Evolutionary conservation across 495 filamentous ascomycete genomes (phyloP), one percentile per base, ranked within the genome.

Genomic region (Usnea hakonensis): DNA sequence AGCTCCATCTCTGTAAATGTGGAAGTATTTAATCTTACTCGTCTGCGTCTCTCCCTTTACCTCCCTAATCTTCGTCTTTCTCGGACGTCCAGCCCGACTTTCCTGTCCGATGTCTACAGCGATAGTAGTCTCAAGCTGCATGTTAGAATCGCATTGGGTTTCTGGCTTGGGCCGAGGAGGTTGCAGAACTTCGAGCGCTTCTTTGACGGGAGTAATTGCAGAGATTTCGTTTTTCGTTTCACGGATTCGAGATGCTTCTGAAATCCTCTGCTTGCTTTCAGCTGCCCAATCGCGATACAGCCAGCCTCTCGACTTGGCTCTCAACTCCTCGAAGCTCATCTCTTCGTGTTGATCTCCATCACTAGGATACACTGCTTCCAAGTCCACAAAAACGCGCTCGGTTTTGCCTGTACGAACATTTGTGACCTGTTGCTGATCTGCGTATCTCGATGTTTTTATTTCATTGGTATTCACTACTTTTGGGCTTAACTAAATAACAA

Each of bases 271-370:
- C 43, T 55, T 67, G 23, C 55, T 44, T 32, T 64, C 57, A 38
- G 58, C 30, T 7, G 72, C 65, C 90, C 91, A 97, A 57, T 86
- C 76, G 57, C 79, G 83, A 57, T 83, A 74, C 55, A 90, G 79
- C 88, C 90, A 93, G 2, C 91, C 93, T 55, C 88, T 81, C 58
- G 81, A 82, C 8, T 83, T 83, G 13, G 93, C 95, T 70, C 89
- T 83, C 33, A 97, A 77, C 72, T 98, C 94, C 72, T 97, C 95
- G 65, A 97, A 93, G 70, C 90, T 90, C 56, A 87, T 77, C 73
- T 96, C 91, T 41, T 81, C 78, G 6, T 78, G 78, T 6, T 83
- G 78, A 67, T 90, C 85, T 30, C 83, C 78, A 55, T 81, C 80
- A 54, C 87, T 84, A 6, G 91, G 91, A 67, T 97, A 97, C 50